Evolutionary conservation across 169 alveolate species (phyloP), one percentile per base, ranked within the genome.

Genomic region (Cryptosporidium canis): DNA sequence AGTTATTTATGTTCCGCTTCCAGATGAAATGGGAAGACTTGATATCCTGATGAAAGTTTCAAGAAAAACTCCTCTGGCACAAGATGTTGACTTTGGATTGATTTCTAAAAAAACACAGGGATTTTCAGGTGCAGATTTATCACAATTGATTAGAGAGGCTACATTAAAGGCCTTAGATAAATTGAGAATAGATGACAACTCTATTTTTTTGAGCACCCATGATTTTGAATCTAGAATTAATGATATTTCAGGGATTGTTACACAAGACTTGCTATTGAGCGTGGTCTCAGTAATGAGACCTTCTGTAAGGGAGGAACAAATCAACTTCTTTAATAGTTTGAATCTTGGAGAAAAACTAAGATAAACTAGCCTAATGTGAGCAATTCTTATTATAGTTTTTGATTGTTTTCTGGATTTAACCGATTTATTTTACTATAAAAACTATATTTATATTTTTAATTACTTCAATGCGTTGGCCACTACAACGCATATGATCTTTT

Each of bases 1-100:
- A 21, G 83, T 90, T 66, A 85, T 94, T 64, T 98, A 97, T 92
- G 99, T 98, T n/a, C 99, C 99, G 7, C 92, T 98, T 55, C 99
- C 99, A 21, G 96, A 94, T 70, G 94, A 87, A 82, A 94, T 85
- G 31, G 99, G 98, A 31, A 93, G 99, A 70, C 90, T 90, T 39
- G 96, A 95, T 63, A 98, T 97, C 44, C 90, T 97, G 37, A 87
- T 91, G 70, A 95, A 98, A 56, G 64, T 95, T 33, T 85, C 97
- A n/a, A 93, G 93, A 90, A 94, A 94, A 43, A 83, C 95, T 83
- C 98, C 99, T 6, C 58, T 96, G n/a, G 92, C 84, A 24, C 85
- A 92, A 55, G 95, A 87, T 58, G 92, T 96, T 29, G 91, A 94
- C 82, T 93, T 95, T 66, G 90, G 83, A 12, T 66, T 82, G 56